Evolutionary conservation across 768 basidiomycete species (phyloP).

Genomic region (Pisolithus sp.): DNA sequence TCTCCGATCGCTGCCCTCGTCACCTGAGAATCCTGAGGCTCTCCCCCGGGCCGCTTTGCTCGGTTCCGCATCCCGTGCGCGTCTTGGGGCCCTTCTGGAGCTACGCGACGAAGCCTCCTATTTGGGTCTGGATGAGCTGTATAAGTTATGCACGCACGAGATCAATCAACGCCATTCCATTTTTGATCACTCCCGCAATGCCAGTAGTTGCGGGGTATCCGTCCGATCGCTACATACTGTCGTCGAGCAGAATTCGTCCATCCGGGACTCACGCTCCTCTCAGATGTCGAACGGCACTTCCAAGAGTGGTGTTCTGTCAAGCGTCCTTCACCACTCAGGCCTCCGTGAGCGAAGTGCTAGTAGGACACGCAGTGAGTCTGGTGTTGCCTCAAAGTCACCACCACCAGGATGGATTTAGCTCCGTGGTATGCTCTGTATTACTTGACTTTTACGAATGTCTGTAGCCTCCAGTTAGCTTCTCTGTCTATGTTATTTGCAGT

Average conservation of each 20-base stretch:
- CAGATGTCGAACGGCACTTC: not conserved
- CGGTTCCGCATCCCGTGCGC: conserved; percentile 35
- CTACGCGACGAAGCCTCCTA: conserved; percentile 75
- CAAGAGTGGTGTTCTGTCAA: conserved; percentile 1
- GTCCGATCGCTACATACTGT: conserved; percentile 56
- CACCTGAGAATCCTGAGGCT: conserved; percentile 40
- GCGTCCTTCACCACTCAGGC: conserved; percentile 5
- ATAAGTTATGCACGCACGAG: conserved; percentile 62
- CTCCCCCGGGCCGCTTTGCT: conserved; percentile 60
- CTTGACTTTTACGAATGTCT: not conserved
- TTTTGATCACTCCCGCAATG: conserved; percentile 34
- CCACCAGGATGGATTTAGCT: conserved; percentile 46
- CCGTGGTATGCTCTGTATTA: not conserved
- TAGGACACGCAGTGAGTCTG: conserved; percentile 2
- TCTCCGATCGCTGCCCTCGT: conserved; percentile 51
- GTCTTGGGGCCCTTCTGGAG: conserved; percentile 63
- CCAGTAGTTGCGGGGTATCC: conserved; percentile 43
- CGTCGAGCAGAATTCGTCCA: conserved; percentile 43
- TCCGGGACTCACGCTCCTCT: conserved; percentile 7
- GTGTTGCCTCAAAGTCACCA: conserved; percentile 10
- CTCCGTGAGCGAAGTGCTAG: conserved; percentile 15
- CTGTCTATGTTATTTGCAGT: too few species aligned
- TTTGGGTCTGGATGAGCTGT: conserved; percentile 61
- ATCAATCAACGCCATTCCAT: conserved; percentile 45
- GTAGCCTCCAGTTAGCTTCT: too few species aligned